phyloP scores from a whole-genome alignment of 1,284 basidiomycete genomes.

The Trichosporon sp. region DNA sequence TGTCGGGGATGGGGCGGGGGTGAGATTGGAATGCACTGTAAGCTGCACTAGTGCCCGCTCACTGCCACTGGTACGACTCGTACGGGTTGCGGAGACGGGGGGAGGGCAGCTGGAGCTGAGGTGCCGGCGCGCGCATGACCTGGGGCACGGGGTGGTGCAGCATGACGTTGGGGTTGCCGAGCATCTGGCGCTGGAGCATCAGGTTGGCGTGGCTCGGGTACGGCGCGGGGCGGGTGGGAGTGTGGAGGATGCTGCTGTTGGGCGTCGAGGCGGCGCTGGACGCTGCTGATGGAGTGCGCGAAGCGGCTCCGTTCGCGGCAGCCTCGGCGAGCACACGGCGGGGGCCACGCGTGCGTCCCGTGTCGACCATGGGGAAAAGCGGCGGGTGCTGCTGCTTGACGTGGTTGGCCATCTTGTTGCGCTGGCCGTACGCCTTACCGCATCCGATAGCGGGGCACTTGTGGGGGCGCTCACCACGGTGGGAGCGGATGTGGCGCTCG shows the following conservation, averaged over 20 bases:
- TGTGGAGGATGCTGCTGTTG: not conserved
- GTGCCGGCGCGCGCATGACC: constrained; percentile 8
- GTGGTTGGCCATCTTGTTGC: constrained; percentile 39
- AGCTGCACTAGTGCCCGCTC: not conserved
- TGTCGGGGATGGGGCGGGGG: not conserved
- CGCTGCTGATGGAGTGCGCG: constrained; percentile 15
- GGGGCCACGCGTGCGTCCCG: constrained; percentile 27
- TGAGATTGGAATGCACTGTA: not conserved
- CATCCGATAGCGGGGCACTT: constrained; percentile 29
- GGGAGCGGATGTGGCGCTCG: constrained; percentile 34
- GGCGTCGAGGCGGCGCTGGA: constrained; percentile 16
- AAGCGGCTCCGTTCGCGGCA: constrained; percentile 12
- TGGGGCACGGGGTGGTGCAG: constrained; percentile 17
- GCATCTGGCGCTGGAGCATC: constrained; percentile 16
- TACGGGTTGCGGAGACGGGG: constrained; percentile 10
- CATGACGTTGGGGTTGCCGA: not conserved
- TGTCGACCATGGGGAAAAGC: constrained; percentile 25
- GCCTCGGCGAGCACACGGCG: constrained; percentile 20
- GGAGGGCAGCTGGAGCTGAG: constrained; percentile 3
- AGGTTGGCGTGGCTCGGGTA: constrained; percentile 4
- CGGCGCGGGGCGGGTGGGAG: constrained; percentile 12
- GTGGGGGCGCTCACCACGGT: constrained; percentile 32
- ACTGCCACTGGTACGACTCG: constrained; percentile 18
- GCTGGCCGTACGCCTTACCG: constrained; percentile 36
- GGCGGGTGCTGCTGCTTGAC: constrained; percentile 33